Percentiles rank a stretch among this genome's conserved stretches.
Conservation (phyloP, 164 flowering plant genomes). For the Taxillus chinensis region DNA sequence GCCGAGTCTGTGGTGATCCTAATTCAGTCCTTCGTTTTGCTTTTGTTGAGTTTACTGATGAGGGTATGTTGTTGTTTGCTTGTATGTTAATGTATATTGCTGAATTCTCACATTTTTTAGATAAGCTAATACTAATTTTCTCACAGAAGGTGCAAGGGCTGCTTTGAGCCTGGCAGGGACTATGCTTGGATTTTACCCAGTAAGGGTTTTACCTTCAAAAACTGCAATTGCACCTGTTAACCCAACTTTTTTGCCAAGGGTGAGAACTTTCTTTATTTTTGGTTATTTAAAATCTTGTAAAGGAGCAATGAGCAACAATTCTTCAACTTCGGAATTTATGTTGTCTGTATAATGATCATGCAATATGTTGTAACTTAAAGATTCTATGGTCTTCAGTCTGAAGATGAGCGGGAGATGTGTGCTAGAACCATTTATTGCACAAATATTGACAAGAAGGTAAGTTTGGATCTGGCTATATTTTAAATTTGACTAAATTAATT, state of each 20-base stretch:
- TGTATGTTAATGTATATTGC: background rate
- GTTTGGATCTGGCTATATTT: background rate
- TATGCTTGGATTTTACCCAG: slow-evolving; percentile 75
- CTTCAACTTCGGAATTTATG: background rate
- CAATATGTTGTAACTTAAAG: background rate
- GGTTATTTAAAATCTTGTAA: background rate
- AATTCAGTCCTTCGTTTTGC: slow-evolving; percentile 77
- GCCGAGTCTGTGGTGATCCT: slow-evolving; percentile 75
- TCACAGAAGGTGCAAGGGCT: slow-evolving; percentile 62
- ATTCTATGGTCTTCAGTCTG: slow-evolving; percentile 5
- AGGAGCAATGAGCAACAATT: too few relatives aligned
- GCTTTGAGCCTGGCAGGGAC: slow-evolving; percentile 68
- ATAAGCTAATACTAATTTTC: background rate
- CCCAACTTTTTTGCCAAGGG: slow-evolving; percentile 76
- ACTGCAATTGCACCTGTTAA: slow-evolving; percentile 90
- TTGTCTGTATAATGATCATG: background rate
- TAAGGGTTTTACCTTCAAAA: slow-evolving; percentile 74
- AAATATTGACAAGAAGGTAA: slow-evolving; percentile 7
- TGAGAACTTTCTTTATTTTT: slow-evolving; percentile 15
- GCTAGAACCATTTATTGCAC: background rate
- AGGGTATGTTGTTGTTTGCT: slow-evolving; percentile 30
- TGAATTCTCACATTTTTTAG: background rate
- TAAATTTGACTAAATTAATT: background rate
- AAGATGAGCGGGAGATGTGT: slow-evolving; percentile 6
- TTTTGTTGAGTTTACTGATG: slow-evolving; percentile 72